Conservation (phyloP, 495 filamentous ascomycete genomes). For the Tricharina praecox region DNA sequence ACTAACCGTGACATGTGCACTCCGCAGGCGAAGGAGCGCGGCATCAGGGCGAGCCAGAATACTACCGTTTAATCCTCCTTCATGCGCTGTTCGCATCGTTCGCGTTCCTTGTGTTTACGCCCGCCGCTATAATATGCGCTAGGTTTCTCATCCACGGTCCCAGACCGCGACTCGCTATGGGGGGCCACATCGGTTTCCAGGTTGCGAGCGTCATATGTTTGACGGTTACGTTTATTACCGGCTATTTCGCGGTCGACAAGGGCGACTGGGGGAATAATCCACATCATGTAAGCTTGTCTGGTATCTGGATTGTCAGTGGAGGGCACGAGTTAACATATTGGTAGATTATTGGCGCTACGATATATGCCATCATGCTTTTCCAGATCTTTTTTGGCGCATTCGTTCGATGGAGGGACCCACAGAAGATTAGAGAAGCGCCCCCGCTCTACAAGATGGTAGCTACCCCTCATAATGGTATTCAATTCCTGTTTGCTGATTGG, state of each 20-base stretch:
- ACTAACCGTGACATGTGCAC: neutral
- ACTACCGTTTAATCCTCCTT: slow-evolving; percentile 60
- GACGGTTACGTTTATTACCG: slow-evolving; percentile 58
- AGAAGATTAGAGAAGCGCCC: slow-evolving; percentile 22
- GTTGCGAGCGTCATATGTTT: slow-evolving; percentile 55
- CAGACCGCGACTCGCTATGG: slow-evolving; percentile 48
- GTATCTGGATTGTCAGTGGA: neutral
- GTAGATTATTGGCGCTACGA: slow-evolving; percentile 73
- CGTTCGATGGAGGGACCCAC: slow-evolving; percentile 45
- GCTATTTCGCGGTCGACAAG: slow-evolving; percentile 64
- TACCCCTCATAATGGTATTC: neutral
- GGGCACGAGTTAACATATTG: neutral
- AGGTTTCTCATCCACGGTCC: slow-evolving; percentile 49
- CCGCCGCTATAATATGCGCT: slow-evolving; percentile 55
- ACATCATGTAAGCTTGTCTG: slow-evolving; percentile 42
- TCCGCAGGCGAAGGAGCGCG: slow-evolving; percentile 18
- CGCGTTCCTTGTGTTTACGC: slow-evolving; percentile 72
- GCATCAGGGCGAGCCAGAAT: slow-evolving; percentile 36
- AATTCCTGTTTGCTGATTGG: neutral
- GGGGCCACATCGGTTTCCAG: slow-evolving; percentile 72
- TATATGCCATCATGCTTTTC: slow-evolving; percentile 69
- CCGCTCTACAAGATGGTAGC: slow-evolving; percentile 20
- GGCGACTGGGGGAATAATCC: slow-evolving; percentile 72
- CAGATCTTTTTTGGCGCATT: slow-evolving; percentile 65
- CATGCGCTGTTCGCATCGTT: slow-evolving; percentile 78